These are phyloP conservation scores for Ampelomyces quisqualis DNA, from an alignment of 2,329 filamentous ascomycete species.

Conservation along the genomic window DNA sequence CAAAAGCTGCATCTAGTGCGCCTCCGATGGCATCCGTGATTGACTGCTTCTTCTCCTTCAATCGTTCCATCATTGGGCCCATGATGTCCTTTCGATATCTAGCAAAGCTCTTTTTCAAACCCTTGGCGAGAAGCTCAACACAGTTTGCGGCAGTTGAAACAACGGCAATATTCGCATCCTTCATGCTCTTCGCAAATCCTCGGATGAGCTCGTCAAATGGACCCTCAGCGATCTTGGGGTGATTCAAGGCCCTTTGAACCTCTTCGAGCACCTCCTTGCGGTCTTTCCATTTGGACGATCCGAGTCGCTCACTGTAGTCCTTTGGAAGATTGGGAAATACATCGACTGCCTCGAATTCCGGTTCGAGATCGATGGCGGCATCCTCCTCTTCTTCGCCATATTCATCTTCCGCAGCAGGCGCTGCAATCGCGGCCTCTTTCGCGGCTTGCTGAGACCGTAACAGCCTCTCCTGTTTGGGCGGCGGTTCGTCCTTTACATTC, in stretches of 20 bases:
- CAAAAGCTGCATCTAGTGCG: slow-evolving; percentile 73
- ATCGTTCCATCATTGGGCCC: slow-evolving; percentile 85
- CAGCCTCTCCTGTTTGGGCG: slow-evolving; percentile 87
- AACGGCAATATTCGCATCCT: slow-evolving; percentile 95
- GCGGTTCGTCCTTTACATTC: slow-evolving; percentile 80
- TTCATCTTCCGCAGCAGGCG: slow-evolving; percentile 54
- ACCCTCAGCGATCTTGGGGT: slow-evolving; percentile 87
- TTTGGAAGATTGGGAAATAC: slow-evolving; percentile 77
- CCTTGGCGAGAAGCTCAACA: slow-evolving; percentile 84
- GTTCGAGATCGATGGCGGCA: slow-evolving; percentile 68
- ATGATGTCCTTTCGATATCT: slow-evolving; percentile 82
- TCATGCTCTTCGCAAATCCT: slow-evolving; percentile 92
- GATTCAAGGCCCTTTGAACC: slow-evolving; percentile 72
- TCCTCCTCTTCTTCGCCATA: slow-evolving; percentile 57
- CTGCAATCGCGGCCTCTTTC: slow-evolving; percentile 67
- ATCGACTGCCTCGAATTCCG: slow-evolving; percentile 77
- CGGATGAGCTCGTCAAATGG: slow-evolving; percentile 83
- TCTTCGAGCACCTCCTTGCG: slow-evolving; percentile 91
- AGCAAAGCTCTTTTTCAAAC: slow-evolving; percentile 72
- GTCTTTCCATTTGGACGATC: slow-evolving; percentile 97
- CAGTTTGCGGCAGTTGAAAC: slow-evolving; percentile 92
- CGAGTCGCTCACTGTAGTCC: slow-evolving; percentile 79
- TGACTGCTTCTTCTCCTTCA: slow-evolving; percentile 94
- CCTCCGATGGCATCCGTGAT: slow-evolving; percentile 85
- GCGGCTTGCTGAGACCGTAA: slow-evolving; percentile 87